A percentile compares a stretch with the other conserved stretches of the same genome.
Conservation (phyloP, 805 yeast species). For the Kazachstania psychrophila region DNA sequence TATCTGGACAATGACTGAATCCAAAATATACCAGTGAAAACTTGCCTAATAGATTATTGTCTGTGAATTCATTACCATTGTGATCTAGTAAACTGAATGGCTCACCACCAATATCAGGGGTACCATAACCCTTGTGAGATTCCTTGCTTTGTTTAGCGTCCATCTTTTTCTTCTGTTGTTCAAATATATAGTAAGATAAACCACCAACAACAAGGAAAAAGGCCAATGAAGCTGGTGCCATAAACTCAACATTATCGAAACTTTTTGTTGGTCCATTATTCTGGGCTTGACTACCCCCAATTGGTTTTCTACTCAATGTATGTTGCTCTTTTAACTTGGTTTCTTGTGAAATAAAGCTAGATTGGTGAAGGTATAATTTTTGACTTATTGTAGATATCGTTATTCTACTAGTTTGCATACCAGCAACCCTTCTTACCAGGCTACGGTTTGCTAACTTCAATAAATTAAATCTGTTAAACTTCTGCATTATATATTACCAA, state of each 20-base stretch:
- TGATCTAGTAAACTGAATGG: conserved; percentile 67
- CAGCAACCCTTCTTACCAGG: too few relatives aligned
- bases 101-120: conserved; percentile 93
- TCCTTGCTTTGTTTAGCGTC: conserved; percentile 72
- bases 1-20: conserved; percentile 95
- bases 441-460: too few relatives aligned
- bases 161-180: conserved; percentile 65
- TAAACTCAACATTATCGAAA: conserved; percentile 45
- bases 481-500: too few relatives aligned
- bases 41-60: conserved; percentile 63
- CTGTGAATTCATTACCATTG: conserved; percentile 65
- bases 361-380: too few relatives aligned
- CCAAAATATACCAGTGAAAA: conserved; percentile 91
- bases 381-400: too few relatives aligned
- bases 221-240: conserved; percentile 77
- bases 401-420: too few relatives aligned
- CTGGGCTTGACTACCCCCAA: conserved; percentile 44
- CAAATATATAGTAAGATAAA: conserved; percentile 60
- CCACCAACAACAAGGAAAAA: conserved; percentile 63
- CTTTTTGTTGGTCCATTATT: conserved; percentile 32
- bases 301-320: conserved; percentile 35
- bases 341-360: too few relatives aligned
- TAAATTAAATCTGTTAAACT: too few relatives aligned
- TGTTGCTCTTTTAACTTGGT: too few relatives aligned
- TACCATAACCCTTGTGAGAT: conserved; percentile 79